phyloP scores from a whole-genome alignment of 139 green algal genomes.

The Chlamydomonas schloesseri region DNA sequence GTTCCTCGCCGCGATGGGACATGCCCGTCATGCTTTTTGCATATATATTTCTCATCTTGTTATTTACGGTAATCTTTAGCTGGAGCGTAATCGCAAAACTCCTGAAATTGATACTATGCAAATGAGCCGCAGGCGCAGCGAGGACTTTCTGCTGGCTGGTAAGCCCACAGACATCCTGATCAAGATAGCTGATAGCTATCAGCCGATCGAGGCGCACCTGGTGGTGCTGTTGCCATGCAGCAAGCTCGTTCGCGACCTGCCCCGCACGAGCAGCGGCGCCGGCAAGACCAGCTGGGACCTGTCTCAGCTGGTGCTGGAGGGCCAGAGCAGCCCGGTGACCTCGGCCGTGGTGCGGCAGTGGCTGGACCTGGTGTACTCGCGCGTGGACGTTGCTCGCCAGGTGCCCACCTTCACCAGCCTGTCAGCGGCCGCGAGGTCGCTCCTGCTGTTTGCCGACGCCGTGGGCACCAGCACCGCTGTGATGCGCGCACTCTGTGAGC shows the following conservation, averaged over 20 bases:
- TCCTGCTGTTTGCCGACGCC: background rate
- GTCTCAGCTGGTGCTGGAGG: background rate
- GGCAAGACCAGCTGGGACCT: background rate
- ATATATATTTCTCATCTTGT: too few relatives aligned
- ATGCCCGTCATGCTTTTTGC: too few relatives aligned
- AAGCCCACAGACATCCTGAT: too few relatives aligned
- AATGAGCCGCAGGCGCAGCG: too few relatives aligned
- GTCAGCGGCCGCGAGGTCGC: background rate
- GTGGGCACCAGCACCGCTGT: background rate
- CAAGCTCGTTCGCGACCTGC: background rate
- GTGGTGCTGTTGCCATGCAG: background rate
- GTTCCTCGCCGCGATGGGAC: too few relatives aligned
- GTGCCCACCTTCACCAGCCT: background rate
- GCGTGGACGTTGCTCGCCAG: background rate
- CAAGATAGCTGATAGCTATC: too few relatives aligned
- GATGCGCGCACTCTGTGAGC: background rate
- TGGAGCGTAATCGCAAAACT: too few relatives aligned
- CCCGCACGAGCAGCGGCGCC: background rate
- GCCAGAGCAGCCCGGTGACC: background rate
- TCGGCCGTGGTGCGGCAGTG: background rate
- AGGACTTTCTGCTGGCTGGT: too few relatives aligned
- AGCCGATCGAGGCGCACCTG: too few relatives aligned
- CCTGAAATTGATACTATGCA: too few relatives aligned
- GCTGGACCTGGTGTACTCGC: background rate
- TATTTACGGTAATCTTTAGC: too few relatives aligned